Evolutionary conservation across 345 rosid species (phyloP).

Genomic region (Aquilaria malaccensis): DNA sequence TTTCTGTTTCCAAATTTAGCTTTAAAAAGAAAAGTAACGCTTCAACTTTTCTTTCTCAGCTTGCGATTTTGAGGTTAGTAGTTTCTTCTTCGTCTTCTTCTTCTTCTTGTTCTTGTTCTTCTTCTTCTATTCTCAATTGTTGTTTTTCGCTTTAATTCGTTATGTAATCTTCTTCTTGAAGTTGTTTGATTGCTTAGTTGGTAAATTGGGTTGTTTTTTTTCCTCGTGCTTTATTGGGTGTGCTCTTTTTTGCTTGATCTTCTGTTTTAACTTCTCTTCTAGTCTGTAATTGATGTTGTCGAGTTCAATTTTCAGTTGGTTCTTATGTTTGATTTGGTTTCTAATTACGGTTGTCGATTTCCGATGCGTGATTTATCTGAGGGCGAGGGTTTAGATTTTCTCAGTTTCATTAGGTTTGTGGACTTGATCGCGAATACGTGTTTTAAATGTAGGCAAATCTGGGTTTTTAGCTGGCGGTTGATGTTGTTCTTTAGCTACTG

Average conservation of each 20-base stretch:
- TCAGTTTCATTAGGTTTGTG: not conserved
- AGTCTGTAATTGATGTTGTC: constrained; percentile 13
- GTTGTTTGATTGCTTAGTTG: not conserved
- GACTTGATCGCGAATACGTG: not conserved
- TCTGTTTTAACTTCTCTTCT: constrained; percentile 5
- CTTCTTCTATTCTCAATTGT: not conserved
- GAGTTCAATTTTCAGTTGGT: constrained; percentile 9
- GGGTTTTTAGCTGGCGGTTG: not conserved
- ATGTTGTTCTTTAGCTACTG: not conserved
- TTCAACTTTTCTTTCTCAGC: constrained; percentile 22
- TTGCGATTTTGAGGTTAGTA: constrained; percentile 34
- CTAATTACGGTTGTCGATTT: constrained; percentile 6
- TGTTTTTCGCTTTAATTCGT: not conserved
- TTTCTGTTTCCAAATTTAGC: constrained; percentile 16
- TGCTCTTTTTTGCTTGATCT: constrained; percentile 19
- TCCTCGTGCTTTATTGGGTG: not conserved
- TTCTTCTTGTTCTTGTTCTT: not conserved
- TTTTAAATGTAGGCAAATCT: constrained; percentile 6
- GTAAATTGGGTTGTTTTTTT: not conserved
- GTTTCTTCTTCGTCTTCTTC: constrained; percentile 3
- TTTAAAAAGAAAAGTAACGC: constrained; percentile 23
- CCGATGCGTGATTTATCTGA: constrained; percentile 15
- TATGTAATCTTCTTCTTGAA: not conserved
- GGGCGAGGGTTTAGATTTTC: constrained; percentile 12
- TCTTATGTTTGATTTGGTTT: constrained; percentile 16